phyloP scores from a whole-genome alignment of 805 yeast genomes.

The Maudiozyma turicensis region DNA sequence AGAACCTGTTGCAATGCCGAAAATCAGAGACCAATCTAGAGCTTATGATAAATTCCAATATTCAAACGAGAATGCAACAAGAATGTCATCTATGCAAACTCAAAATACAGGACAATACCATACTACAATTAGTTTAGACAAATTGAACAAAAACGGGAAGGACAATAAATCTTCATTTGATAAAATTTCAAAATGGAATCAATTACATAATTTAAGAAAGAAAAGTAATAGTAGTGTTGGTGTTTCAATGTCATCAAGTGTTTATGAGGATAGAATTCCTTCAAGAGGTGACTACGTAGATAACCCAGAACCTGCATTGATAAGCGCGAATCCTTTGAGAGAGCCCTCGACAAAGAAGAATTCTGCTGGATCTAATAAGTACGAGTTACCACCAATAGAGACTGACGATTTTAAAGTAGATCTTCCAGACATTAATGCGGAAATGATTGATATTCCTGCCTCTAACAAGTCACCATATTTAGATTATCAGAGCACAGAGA shows the following conservation, averaged over 20 bases:
- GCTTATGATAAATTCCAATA: conserved; percentile 21
- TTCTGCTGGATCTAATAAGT: conserved; percentile 9
- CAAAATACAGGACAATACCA: conserved; percentile 12
- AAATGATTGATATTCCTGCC: background rate
- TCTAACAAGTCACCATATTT: background rate
- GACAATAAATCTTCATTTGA: conserved; percentile 14
- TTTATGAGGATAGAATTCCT: background rate
- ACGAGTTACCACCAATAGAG: conserved; percentile 20
- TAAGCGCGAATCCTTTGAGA: background rate
- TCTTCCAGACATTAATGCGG: conserved; percentile 9
- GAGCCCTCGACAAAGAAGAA: conserved; percentile 1
- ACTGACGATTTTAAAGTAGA: conserved; percentile 16
- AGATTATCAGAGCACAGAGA: background rate
- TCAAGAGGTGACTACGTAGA: background rate
- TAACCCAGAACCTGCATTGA: background rate
- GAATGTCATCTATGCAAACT: background rate
- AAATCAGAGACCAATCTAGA: conserved; percentile 14
- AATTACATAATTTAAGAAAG: conserved; percentile 20
- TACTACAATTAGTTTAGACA: conserved; percentile 19
- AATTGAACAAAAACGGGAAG: conserved; percentile 10
- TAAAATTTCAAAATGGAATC: conserved; percentile 26
- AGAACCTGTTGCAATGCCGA: conserved; percentile 3
- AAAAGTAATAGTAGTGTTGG: conserved; percentile 14
- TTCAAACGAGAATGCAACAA: conserved; percentile 7
- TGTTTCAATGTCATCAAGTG: conserved; percentile 2